These are phyloP conservation scores for Fagus sylvatica DNA, from an alignment of 306 rosid genomes.

Conservation along the genomic window DNA sequence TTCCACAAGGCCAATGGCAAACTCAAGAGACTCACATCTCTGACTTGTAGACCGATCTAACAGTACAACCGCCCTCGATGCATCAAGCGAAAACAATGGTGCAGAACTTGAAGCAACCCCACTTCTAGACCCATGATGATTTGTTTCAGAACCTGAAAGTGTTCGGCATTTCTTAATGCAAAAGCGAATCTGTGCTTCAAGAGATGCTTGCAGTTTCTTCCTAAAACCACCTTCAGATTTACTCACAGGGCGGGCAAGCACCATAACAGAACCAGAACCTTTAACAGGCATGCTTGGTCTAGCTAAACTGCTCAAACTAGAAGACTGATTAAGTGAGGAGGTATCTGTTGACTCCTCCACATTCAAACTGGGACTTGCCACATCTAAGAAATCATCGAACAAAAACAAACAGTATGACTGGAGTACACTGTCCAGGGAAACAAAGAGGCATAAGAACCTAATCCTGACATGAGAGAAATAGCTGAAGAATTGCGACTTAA, in stretches of 20 bases:
- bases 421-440: slow-evolving; percentile 95
- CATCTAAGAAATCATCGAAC: slow-evolving; percentile 73
- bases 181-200: slow-evolving; percentile 85
- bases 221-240: slow-evolving; percentile 74
- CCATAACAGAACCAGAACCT: slow-evolving; percentile 82
- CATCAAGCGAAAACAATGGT: slow-evolving; percentile 82
- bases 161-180: slow-evolving; percentile 76
- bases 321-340: slow-evolving; percentile 49
- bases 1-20: slow-evolving; percentile 70
- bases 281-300: slow-evolving; percentile 63
- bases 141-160: slow-evolving; percentile 65
- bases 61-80: slow-evolving; percentile 78
- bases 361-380: slow-evolving; percentile 42
- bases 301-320: slow-evolving; percentile 50
- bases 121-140: slow-evolving; percentile 64
- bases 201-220: slow-evolving; percentile 86
- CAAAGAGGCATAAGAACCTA: slow-evolving; percentile 85
- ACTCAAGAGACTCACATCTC: slow-evolving; percentile 74
- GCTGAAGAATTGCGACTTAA: slow-evolving; percentile 61
- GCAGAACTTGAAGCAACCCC: slow-evolving; percentile 54
- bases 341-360: slow-evolving; percentile 61
- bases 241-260: slow-evolving; percentile 83
- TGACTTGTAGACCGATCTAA: slow-evolving; percentile 59
- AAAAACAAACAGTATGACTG: slow-evolving; percentile 78
- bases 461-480: slow-evolving; percentile 81